Base-by-base conservation (phyloP, 441 rosid species). In the Erodium moschatum region DNA sequence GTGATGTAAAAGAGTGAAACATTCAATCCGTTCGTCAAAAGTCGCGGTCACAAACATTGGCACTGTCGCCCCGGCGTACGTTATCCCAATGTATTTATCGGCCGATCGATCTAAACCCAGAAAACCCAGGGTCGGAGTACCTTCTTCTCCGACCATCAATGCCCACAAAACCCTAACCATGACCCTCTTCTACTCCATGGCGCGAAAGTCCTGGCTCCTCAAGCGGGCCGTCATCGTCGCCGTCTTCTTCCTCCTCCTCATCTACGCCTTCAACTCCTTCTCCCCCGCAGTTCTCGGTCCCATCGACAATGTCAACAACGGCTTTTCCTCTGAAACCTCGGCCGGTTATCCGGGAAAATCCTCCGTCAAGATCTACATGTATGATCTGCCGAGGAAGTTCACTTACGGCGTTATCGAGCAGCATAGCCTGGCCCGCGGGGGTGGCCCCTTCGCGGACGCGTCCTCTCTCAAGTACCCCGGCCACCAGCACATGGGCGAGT, bases 401-500 rank as follows among this genome's bases (percentile, higher is more conserved):
- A 90, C 86, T 65, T 78, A 85, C 72, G 96, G 91, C 18, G 69
- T 92, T 46, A 87, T 92, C 75, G 78, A 87, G 73, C 87, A 84
- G 54, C 97, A 86, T 81, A 73, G 87, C 24, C 71, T 81, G 62
- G 97, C 90, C 24, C 94, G 97, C 61, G 94, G 94, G 0, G 83
- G 83, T 5, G 44, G 20, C 13, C 67, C 82, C 7, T 76, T 68
- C 8, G 76, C 72, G 56, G 89, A 90, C 74, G 74, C 79, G 62
- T 70, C 89, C 12, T 60, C 71, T 56, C 79, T 82, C 65, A 87
- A 76, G 72, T 92, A 92, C 76, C 98, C 97, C 11, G 97, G 97
- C 20, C 98, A 92, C 80, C 97, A 90, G 76, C 97, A 90, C 76
- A 90, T 89, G 97, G 97, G 85, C 21, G 98, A 93, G 77, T 93